A percentile compares a stretch with the other conserved stretches of the same genome.
Conservation (phyloP, 2,329 filamentous ascomycete species). For the Magnaporthales sp. region DNA sequence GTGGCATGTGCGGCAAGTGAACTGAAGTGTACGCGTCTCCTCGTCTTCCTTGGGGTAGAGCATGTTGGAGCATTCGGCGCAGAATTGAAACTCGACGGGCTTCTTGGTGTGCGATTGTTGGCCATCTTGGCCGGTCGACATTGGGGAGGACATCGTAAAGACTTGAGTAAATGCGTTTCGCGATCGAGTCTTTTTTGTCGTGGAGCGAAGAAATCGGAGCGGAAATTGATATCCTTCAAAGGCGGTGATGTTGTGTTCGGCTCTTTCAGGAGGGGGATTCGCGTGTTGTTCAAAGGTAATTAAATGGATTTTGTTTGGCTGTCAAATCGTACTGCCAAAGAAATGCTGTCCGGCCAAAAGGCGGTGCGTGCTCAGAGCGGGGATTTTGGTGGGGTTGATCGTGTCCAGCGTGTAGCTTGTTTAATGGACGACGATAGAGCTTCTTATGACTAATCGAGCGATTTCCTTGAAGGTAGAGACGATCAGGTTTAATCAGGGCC, state of each 20-base stretch:
- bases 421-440: background rate
- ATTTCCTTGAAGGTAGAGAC: background rate
- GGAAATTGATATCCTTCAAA: background rate
- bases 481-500: background rate
- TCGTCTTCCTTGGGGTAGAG: constrained; percentile 95
- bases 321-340: background rate
- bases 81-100: constrained; percentile 95
- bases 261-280: background rate
- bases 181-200: background rate
- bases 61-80: constrained; percentile 98
- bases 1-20: constrained; percentile 91
- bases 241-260: background rate
- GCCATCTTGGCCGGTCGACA: constrained; percentile 25
- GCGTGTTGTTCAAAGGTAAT: background rate
- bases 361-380: background rate
- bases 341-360: background rate
- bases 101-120: constrained; percentile 34
- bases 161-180: background rate
- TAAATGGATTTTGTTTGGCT: too few relatives aligned
- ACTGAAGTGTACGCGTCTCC: constrained; percentile 75
- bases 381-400: background rate
- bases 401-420: background rate
- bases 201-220: background rate
- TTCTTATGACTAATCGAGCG: background rate
- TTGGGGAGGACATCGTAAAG: constrained; percentile 46